A percentile compares a stretch with the other conserved stretches of the same genome.
Evolutionary conservation across 163 green algal genomes (phyloP).

Genomic region (Scenedesmus sp.): DNA sequence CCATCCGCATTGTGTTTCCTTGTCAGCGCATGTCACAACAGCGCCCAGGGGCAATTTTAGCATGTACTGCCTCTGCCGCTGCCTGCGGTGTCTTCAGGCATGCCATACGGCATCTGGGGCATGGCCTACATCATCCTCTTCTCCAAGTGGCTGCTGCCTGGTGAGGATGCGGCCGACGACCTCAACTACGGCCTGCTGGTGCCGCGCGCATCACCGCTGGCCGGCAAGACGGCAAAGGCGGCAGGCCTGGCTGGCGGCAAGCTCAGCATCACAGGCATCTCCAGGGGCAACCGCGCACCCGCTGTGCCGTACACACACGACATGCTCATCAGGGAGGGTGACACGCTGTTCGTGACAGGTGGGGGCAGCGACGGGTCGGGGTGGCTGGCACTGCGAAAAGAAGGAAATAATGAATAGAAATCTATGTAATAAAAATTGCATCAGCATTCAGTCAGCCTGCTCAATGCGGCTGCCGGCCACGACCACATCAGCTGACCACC

Average conservation of each 20-base stretch:
- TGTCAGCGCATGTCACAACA: too few species aligned
- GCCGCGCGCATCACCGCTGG: neutral
- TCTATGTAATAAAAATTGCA: too few species aligned
- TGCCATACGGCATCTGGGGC: slow-evolving; percentile 26
- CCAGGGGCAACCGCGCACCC: neutral
- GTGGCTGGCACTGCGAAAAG: too few species aligned
- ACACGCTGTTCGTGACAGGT: slow-evolving; percentile 43
- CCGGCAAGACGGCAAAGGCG: slow-evolving; percentile 14
- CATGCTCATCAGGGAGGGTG: neutral
- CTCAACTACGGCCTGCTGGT: slow-evolving; percentile 38
- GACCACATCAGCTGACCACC: too few species aligned
- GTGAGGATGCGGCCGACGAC: slow-evolving; percentile 42
- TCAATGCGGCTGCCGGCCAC: too few species aligned
- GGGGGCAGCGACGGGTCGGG: neutral
- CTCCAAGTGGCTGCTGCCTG: slow-evolving; percentile 53
- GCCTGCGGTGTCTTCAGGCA: neutral
- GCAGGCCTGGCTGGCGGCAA: slow-evolving; percentile 19
- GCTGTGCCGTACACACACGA: slow-evolving; percentile 26
- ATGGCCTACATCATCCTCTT: slow-evolving; percentile 58
- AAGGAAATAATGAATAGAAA: too few species aligned
- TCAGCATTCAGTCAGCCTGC: too few species aligned
- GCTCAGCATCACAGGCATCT: neutral
- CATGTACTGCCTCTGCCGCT: neutral
- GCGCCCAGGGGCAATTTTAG: too few species aligned
- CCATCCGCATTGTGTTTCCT: too few species aligned